A percentile compares a stretch with the other conserved stretches of the same genome.
Conservation (phyloP, 2,329 filamentous ascomycete genomes). For the Xylaria arbuscula region DNA sequence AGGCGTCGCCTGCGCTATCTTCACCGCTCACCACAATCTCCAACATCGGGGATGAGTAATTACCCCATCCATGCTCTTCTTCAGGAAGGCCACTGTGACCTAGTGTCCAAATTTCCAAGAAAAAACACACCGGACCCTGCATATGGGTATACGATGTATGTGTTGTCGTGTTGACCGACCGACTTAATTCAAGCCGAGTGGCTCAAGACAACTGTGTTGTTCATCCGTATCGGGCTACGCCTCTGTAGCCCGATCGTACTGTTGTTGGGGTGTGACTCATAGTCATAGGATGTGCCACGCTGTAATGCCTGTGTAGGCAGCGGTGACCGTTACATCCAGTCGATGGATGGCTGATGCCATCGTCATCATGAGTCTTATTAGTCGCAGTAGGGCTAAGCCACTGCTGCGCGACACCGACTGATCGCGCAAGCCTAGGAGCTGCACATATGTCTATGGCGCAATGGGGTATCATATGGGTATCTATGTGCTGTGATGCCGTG, state of each 20-base stretch:
- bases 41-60: conserved; percentile 26
- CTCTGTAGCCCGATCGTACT: conserved; percentile 15
- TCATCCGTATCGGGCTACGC: conserved; percentile 21
- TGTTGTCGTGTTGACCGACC: conserved; percentile 19
- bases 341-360: neutral
- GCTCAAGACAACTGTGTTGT: conserved; percentile 23
- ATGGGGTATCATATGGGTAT: conserved; percentile 39
- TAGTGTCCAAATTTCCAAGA: conserved; percentile 11
- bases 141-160: conserved; percentile 20
- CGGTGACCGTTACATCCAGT: conserved; percentile 12
- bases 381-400: conserved; percentile 28
- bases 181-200: conserved; percentile 15
- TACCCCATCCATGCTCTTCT: conserved; percentile 11
- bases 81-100: neutral
- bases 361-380: conserved; percentile 25
- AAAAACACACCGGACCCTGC: conserved; percentile 18
- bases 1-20: conserved; percentile 5
- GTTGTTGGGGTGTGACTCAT: conserved; percentile 31
- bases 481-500: conserved; percentile 32
- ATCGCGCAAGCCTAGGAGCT: conserved; percentile 25
- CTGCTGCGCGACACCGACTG: conserved; percentile 16
- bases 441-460: conserved; percentile 33
- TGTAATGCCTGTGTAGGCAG: conserved; percentile 16
- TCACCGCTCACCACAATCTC: conserved; percentile 29
- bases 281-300: conserved; percentile 15